A percentile compares a stretch with the other conserved stretches of the same genome.
Conservation (phyloP, 805 yeast genomes). For the Kockiozyma suomiensis region DNA sequence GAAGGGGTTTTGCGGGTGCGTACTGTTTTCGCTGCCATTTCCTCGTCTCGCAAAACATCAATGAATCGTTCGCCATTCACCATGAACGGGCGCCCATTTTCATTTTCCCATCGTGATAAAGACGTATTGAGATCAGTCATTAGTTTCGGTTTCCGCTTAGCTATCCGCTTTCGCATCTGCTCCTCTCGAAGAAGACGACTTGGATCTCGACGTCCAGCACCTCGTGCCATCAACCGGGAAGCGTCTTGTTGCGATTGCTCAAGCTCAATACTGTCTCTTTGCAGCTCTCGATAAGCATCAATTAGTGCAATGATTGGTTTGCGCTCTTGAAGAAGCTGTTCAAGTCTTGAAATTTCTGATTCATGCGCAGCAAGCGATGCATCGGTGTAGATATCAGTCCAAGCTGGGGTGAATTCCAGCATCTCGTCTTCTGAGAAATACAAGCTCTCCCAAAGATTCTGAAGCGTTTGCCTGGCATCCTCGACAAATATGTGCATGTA, state of each 20-base stretch:
- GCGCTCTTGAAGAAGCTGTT: conserved; percentile 53
- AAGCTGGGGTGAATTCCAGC: conserved; percentile 50
- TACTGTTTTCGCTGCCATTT: conserved; percentile 12
- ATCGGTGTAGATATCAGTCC: conserved; percentile 57
- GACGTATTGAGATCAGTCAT: conserved; percentile 54
- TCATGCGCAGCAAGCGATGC: conserved; percentile 65
- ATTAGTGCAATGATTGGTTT: conserved; percentile 61
- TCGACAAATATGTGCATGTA: conserved; percentile 68
- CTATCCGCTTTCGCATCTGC: conserved; percentile 64
- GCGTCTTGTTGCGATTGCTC: conserved; percentile 77
- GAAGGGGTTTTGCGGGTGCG: conserved; percentile 26
- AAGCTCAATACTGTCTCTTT: conserved; percentile 62
- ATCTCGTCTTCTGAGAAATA: conserved; percentile 60
- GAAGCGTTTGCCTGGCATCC: conserved; percentile 62
- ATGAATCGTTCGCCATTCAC: conserved; percentile 56
- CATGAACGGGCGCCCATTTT: conserved; percentile 37
- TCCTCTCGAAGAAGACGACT: conserved; percentile 81
- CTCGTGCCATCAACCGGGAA: conserved; percentile 67
- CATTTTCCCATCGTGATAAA: conserved; percentile 52
- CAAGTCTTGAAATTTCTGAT: conserved; percentile 56
- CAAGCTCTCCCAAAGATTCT: conserved; percentile 62
- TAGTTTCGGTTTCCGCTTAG: conserved; percentile 68
- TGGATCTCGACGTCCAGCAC: conserved; percentile 49
- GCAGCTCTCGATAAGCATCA: conserved; percentile 56
- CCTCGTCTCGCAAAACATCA: conserved; percentile 43